A percentile compares a stretch with the other conserved stretches of the same genome.
Conservation (phyloP, 352 stramenopile genomes). For the Phytophthora boehmeriae region DNA sequence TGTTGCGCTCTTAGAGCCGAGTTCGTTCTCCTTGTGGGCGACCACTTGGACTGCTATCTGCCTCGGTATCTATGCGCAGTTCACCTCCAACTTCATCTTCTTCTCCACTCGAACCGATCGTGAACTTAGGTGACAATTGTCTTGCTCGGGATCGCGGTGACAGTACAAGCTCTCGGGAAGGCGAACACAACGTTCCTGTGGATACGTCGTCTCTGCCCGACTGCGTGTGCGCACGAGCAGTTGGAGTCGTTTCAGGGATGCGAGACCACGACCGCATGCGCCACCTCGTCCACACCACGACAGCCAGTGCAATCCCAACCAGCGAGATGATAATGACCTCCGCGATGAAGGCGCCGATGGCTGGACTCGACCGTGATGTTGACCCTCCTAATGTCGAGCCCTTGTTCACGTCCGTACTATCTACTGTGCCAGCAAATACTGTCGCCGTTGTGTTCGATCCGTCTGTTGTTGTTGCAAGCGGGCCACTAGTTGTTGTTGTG, state of each 20-base stretch:
- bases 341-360: conserved; percentile 46
- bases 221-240: conserved; percentile 29
- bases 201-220: conserved; percentile 29
- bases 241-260: conserved; percentile 40
- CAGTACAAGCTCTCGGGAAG: conserved; percentile 23
- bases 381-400: conserved; percentile 6
- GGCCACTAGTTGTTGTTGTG: conserved; percentile 13
- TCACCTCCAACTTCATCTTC: conserved; percentile 34
- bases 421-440: conserved; percentile 5
- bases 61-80: conserved; percentile 19
- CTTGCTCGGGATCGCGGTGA: conserved; percentile 39
- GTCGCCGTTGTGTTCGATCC: conserved; percentile 22
- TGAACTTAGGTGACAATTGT: conserved; percentile 47
- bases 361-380: conserved; percentile 23
- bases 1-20: conserved; percentile 5
- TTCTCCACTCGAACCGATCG: conserved; percentile 48
- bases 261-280: conserved; percentile 64
- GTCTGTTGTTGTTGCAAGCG: neutral
- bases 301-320: conserved; percentile 58
- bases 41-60: conserved; percentile 1
- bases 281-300: conserved; percentile 54
- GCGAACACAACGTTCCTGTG: conserved; percentile 16
- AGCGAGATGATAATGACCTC: conserved; percentile 61
- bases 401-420: conserved; percentile 1
- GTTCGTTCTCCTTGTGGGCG: conserved; percentile 11